Evolutionary conservation across 345 rosid genomes (phyloP).

Genomic region (Euphorbia peplus): DNA sequence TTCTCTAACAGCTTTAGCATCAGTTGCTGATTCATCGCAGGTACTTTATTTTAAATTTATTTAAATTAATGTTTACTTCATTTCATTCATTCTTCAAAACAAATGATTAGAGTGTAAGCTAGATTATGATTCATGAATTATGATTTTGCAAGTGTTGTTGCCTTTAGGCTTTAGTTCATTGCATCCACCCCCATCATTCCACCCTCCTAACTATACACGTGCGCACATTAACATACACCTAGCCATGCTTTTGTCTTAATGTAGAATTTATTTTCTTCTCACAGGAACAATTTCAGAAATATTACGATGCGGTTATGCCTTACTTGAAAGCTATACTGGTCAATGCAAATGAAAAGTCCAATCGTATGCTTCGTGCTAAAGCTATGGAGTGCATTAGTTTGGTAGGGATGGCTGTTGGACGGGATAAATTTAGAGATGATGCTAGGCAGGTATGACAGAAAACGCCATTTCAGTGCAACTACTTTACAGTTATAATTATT

Average conservation of each 20-base stretch:
- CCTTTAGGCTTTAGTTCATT: neutral
- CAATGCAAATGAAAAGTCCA: conserved; percentile 87
- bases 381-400: conserved; percentile 98
- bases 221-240: neutral
- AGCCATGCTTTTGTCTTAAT: conserved; percentile 1
- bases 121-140: neutral
- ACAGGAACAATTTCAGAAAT: conserved; percentile 94
- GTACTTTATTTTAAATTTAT: conserved; percentile 30
- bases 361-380: conserved; percentile 93
- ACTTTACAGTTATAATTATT: neutral
- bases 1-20: conserved; percentile 93
- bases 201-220: neutral
- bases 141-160: neutral
- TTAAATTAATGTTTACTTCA: neutral
- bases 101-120: neutral
- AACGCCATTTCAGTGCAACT: neutral
- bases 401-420: conserved; percentile 99
- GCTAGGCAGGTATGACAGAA: conserved; percentile 71
- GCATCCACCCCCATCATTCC: neutral
- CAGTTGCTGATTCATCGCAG: conserved; percentile 98
- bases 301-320: conserved; percentile 95
- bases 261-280: conserved; percentile 23
- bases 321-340: conserved; percentile 81
- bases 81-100: neutral
- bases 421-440: conserved; percentile 86